Percentiles rank a stretch among this genome's conserved stretches.
Conservation (phyloP, 805 yeast genomes). For the Peterozyma xylosa region DNA sequence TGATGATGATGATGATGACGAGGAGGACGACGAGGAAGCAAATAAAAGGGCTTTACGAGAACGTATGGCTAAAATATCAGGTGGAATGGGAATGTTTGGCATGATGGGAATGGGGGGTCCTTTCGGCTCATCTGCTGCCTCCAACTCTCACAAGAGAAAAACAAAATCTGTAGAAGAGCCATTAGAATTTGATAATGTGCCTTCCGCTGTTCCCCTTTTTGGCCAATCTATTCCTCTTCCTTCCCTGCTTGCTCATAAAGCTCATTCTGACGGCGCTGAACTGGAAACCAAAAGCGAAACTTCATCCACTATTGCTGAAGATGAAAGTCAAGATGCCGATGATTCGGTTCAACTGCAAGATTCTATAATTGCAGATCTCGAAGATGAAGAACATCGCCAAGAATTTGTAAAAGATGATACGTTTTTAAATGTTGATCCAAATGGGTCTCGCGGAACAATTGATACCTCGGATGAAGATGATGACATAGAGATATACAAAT, state of each 20-base stretch:
- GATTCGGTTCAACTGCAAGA: conserved; percentile 8
- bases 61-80: conserved; percentile 94
- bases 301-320: conserved; percentile 16
- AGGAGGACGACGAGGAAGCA: conserved; percentile 69
- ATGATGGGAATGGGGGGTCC: conserved; percentile 50
- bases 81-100: conserved; percentile 76
- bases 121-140: conserved; percentile 16
- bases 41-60: conserved; percentile 74
- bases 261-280: conserved; percentile 6
- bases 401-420: too few relatives aligned
- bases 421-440: too few relatives aligned
- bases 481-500: too few relatives aligned
- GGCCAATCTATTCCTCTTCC: conserved; percentile 10
- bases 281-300: conserved; percentile 13
- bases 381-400: conserved; percentile 4
- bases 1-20: conserved; percentile 45
- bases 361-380: neutral
- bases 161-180: conserved; percentile 13
- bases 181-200: conserved; percentile 5
- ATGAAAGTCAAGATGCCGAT: neutral
- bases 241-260: conserved; percentile 4
- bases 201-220: conserved; percentile 3
- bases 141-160: conserved; percentile 17
- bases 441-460: too few relatives aligned
- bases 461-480: too few relatives aligned